These are phyloP conservation scores for Fusarium denticulatum DNA, from an alignment of 2,329 filamentous ascomycete species.

Conservation along the genomic window DNA sequence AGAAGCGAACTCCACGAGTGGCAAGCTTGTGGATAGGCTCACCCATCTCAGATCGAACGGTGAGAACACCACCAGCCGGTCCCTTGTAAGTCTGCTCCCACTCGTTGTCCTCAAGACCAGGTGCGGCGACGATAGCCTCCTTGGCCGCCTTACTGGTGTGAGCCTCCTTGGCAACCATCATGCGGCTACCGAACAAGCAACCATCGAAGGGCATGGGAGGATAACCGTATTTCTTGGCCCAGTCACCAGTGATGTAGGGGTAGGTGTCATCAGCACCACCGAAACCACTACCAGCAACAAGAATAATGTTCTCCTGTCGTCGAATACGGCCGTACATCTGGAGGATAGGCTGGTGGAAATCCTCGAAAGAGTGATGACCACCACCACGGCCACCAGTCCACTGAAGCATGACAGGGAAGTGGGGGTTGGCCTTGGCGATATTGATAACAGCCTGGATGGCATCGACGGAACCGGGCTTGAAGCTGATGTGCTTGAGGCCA, in stretches of 20 bases:
- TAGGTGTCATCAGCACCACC: conserved; percentile 91
- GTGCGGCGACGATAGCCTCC: conserved; percentile 87
- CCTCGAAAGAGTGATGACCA: conserved; percentile 94
- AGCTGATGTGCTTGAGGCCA: conserved; percentile 90
- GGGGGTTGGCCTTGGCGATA: conserved; percentile 92
- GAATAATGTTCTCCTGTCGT: conserved; percentile 84
- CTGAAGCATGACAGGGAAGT: conserved; percentile 91
- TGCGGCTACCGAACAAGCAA: conserved; percentile 87
- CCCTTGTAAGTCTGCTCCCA: conserved; percentile 97
- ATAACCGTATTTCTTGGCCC: conserved; percentile 88
- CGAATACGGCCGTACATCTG: conserved; percentile 92
- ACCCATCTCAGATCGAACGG: conserved; percentile 98
- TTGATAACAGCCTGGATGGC: conserved; percentile 91
- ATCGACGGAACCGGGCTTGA: conserved; percentile 91
- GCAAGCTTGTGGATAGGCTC: conserved; percentile 99
- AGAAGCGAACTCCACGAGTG: conserved; percentile 94
- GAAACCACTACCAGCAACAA: conserved; percentile 92
- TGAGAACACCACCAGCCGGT: conserved; percentile 91
- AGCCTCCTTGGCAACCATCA: conserved; percentile 95
- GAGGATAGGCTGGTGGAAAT: conserved; percentile 92
- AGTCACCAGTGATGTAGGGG: conserved; percentile 88
- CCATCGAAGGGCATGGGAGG: conserved; percentile 95
- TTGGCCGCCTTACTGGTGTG: conserved; percentile 89
- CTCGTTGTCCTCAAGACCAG: conserved; percentile 80
- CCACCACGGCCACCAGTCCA: conserved; percentile 96